These are phyloP conservation scores for Ophiostoma populinum DNA, from an alignment of 2,329 filamentous ascomycete species.

Conservation along the genomic window DNA sequence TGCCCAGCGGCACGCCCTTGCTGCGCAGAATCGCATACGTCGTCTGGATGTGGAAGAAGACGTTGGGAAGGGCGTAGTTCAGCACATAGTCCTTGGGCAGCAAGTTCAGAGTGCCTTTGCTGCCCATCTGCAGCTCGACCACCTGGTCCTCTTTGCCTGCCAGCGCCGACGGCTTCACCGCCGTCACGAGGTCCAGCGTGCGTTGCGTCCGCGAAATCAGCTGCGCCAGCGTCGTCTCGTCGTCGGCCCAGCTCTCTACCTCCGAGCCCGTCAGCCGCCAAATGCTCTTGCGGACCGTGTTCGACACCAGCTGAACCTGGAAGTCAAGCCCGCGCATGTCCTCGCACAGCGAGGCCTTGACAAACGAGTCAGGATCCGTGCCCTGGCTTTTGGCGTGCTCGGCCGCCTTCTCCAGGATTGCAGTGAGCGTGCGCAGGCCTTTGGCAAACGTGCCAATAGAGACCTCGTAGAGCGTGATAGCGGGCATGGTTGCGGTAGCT, in stretches of 20 bases:
- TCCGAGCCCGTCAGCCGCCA: slow-evolving; percentile 14
- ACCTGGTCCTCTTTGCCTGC: slow-evolving; percentile 13
- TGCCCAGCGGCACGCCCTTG: slow-evolving; percentile 40
- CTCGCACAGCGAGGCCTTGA: slow-evolving; percentile 14
- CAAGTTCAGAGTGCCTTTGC: slow-evolving; percentile 7
- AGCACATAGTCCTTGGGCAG: slow-evolving; percentile 22
- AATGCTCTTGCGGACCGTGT: slow-evolving; percentile 16
- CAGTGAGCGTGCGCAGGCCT: slow-evolving; percentile 14
- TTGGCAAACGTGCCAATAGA: slow-evolving; percentile 14
- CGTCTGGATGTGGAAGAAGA: slow-evolving; percentile 41
- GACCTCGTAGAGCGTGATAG: slow-evolving; percentile 16
- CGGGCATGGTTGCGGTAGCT: slow-evolving; percentile 18
- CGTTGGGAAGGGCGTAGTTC: slow-evolving; percentile 34
- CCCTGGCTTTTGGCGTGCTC: slow-evolving; percentile 15
- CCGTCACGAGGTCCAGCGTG: slow-evolving; percentile 16
- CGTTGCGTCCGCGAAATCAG: slow-evolving; percentile 16
- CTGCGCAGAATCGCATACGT: slow-evolving; percentile 38
- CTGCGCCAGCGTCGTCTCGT: slow-evolving; percentile 18
- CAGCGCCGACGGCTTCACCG: slow-evolving; percentile 13
- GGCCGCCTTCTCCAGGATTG: slow-evolving; percentile 17
- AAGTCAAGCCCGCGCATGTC: slow-evolving; percentile 22
- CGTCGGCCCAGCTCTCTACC: slow-evolving; percentile 13
- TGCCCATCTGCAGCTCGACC: slow-evolving; percentile 14
- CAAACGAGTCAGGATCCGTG: slow-evolving; percentile 13
- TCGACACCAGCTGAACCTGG: slow-evolving; percentile 19